Evolutionary conservation across 1,284 basidiomycete genomes (phyloP).

Genomic region (Sphaerobolus stellatus): DNA sequence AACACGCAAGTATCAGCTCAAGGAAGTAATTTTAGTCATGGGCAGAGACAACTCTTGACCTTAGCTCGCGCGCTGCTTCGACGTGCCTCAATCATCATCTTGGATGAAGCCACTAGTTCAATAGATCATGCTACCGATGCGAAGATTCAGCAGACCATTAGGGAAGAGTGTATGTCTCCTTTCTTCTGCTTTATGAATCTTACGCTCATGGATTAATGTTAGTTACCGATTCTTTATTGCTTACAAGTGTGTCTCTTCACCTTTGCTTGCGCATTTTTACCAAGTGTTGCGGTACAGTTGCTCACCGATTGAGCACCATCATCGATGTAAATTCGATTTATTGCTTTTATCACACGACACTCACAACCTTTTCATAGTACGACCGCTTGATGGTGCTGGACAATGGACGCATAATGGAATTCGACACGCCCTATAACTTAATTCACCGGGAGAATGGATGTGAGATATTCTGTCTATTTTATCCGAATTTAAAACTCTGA

Average conservation of each 20-base stretch:
- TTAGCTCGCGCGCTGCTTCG: conserved; percentile 42
- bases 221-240: conserved; percentile 22
- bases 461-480: background rate
- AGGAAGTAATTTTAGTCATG: conserved; percentile 48
- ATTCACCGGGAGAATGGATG: conserved; percentile 66
- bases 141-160: conserved; percentile 45
- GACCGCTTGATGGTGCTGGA: conserved; percentile 10
- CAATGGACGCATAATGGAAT: conserved; percentile 60
- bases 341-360: background rate
- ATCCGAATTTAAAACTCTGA: background rate
- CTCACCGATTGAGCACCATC: conserved; percentile 14
- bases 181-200: background rate
- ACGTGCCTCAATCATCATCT: conserved; percentile 45
- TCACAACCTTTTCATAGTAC: background rate
- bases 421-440: conserved; percentile 78
- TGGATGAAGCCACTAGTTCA: conserved; percentile 40
- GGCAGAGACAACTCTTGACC: conserved; percentile 50
- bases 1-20: conserved; percentile 36
- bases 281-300: conserved; percentile 2
- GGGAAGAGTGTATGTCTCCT: conserved; percentile 32
- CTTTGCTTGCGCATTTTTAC: background rate
- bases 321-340: conserved; percentile 8
- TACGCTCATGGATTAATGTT: background rate
- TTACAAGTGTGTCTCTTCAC: conserved; percentile 5
- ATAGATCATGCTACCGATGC: conserved; percentile 33